Evolutionary conservation across 805 yeast genomes (phyloP), one percentile per base, ranked within the genome.

Genomic region (Lipomyces sp.): DNA sequence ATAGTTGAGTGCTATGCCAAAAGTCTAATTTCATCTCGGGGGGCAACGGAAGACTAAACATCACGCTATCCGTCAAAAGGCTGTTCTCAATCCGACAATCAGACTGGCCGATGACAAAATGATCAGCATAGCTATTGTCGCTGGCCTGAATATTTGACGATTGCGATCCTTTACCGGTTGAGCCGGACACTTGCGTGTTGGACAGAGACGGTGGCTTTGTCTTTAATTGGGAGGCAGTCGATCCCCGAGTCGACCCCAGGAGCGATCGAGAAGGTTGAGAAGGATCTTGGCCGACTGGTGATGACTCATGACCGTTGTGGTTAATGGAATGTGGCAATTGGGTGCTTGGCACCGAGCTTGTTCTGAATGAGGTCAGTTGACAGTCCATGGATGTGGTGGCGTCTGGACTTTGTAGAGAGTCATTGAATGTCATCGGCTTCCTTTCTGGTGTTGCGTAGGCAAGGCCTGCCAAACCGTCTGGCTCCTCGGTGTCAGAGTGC

Each of bases 21-120:
- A 42, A 18, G n/a, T 42, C 4, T 18, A 42, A 42, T 42, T n/a
- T n/a, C 48, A 42, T 42, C 29, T 42, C 48, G 1, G 48, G 48
- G n/a, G 48, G 48, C 48, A 42, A 5, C 15, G 48, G 48, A 42
- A 42, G 48, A 42, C 48, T 42, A 42, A 42, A 42, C 48, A 42
- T 42, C 18, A 42, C 48, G 24, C 48, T 42, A 15, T 42, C 48
- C 10, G 48, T 42, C 29, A 42, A 42, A 42, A 42, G 48, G 6
- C 48, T 42, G n/a, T 42, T 42, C n/a, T 42, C 48, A 15, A 15
- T 42, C 48, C 48, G 15, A 5, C 24, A 18, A 1, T 42, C 48
- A n/a, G 24, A 42, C 48, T 42, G 48, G 48, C 24, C n/a, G 24
- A 42, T 42, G 3, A 24, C 8, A 42, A n/a, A 42, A 5, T 6